Evolutionary conservation across 805 yeast species (phyloP), one percentile per base, ranked within the genome.

Genomic region (Starmerella bombicola): DNA sequence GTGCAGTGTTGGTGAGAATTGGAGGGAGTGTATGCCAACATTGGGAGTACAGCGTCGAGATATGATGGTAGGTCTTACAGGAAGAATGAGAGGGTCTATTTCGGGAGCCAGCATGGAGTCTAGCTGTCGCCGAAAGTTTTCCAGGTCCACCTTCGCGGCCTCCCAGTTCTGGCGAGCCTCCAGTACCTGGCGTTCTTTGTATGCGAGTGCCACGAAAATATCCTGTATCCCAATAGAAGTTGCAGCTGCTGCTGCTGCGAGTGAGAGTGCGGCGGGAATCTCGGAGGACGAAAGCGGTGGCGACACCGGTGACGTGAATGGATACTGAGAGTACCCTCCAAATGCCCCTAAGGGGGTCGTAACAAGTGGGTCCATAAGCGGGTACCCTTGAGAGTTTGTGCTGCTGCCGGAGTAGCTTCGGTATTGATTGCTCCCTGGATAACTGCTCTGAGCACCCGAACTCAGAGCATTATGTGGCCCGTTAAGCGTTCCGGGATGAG

Each of bases 141-240:
- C 38, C 33, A 59, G 54, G 33, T 55, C 62, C 20, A 34, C 46
- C 36, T 49, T 47, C 18, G 61, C 61, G 15, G 43, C 48, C 30
- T 37, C 41, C 32, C 55, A 49, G 10, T 40, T 48, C 40, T 59
- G 60, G 18, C 46, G 44, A 19, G 62, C 61, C 45, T 59, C 63
- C 16, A 60, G 53, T 18, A 59, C 61, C 23, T 54, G 51, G 9
- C 63, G 55, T 41, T 60, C 62, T 35, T 59, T 58, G 42, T 50
- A 47, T 25, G 64, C 64, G 42, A 60, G 50, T 23, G 49, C 38
- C 30, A 51, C 56, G 24, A 60, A 50, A 10, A 60, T 43, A 33
- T 57, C 60, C 49, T 60, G 62, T 35, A 48, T 32, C 13, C 40
- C 43, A 13, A 26, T 19, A 19, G 35, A 19, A 15, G 34, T 31